Conservation (phyloP, 2,329 filamentous ascomycete genomes). For the Microdochium bolleyi region DNA sequence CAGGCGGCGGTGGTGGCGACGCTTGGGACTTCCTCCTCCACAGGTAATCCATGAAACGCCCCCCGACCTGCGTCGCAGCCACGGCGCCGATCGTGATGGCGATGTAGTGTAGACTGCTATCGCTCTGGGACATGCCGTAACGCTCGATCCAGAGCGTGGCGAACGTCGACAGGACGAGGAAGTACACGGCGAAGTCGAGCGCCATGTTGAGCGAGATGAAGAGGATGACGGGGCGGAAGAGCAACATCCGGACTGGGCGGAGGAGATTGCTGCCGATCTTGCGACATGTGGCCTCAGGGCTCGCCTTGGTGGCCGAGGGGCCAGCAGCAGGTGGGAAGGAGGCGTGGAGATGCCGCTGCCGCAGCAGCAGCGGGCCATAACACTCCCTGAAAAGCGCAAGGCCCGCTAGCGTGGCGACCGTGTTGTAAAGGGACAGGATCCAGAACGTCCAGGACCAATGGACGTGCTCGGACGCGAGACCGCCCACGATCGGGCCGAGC, state of each 20-base stretch:
- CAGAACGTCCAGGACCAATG: slow-evolving; percentile 68
- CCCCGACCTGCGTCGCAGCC: slow-evolving; percentile 25
- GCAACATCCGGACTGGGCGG: slow-evolving; percentile 33
- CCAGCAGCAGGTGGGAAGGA: too few species aligned
- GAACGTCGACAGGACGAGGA: slow-evolving; percentile 45
- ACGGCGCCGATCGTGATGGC: slow-evolving; percentile 35
- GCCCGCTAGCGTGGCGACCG: slow-evolving; percentile 43
- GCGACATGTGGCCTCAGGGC: slow-evolving; percentile 38
- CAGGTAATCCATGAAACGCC: slow-evolving; percentile 27
- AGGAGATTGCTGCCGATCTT: slow-evolving; percentile 32
- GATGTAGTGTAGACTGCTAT: slow-evolving; percentile 41
- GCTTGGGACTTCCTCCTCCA: too few species aligned
- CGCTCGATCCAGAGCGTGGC: slow-evolving; percentile 34
- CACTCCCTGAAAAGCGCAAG: slow-evolving; percentile 53
- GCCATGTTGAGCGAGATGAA: slow-evolving; percentile 35
- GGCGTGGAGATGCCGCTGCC: too few species aligned
- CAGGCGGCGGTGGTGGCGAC: too few species aligned
- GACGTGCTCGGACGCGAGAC: slow-evolving; percentile 53
- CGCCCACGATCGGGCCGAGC: slow-evolving; percentile 59
- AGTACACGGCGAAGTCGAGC: slow-evolving; percentile 41
- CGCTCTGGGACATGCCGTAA: slow-evolving; percentile 35
- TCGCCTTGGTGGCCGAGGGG: too few species aligned
- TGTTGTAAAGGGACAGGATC: slow-evolving; percentile 51
- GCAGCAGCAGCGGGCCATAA: slow-evolving; percentile 55
- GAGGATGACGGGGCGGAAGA: slow-evolving; percentile 37